A percentile compares a stretch with the other conserved stretches of the same genome.
These are phyloP conservation scores for Exophiala bonariae DNA, from an alignment of 2,329 filamentous ascomycete genomes.

Conservation along the genomic window DNA sequence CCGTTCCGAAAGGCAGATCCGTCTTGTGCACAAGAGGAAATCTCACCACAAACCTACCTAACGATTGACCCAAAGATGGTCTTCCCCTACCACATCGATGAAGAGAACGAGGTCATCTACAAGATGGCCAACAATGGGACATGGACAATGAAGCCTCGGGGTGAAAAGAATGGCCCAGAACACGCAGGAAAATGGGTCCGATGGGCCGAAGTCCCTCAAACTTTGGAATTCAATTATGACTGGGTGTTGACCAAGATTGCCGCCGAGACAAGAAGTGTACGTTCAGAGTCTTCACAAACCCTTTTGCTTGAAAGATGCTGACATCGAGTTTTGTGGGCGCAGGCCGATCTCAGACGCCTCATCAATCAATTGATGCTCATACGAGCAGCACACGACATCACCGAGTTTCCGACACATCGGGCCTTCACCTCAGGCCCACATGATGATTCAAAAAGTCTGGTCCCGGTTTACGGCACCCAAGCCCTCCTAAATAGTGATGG, in stretches of 20 bases:
- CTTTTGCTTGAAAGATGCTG: too few relatives aligned
- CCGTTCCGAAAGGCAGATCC: too few relatives aligned
- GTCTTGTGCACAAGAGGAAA: too few relatives aligned
- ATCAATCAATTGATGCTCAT: too few relatives aligned
- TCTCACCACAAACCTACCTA: too few relatives aligned
- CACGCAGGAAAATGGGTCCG: not conserved
- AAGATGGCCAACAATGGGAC: not conserved
- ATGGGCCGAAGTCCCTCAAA: slow-evolving; percentile 1
- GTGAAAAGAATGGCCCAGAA: not conserved
- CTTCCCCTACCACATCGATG: slow-evolving; percentile 1
- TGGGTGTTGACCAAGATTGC: not conserved
- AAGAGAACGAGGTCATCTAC: not conserved
- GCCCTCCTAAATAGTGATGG: not conserved
- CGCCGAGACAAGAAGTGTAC: not conserved
- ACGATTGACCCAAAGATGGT: too few relatives aligned
- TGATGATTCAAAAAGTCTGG: not conserved
- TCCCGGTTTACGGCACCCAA: not conserved
- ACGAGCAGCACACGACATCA: too few relatives aligned
- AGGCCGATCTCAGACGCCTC: too few relatives aligned
- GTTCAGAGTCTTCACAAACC: too few relatives aligned
- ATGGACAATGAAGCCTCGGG: not conserved
- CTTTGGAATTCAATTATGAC: not conserved
- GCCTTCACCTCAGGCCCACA: too few relatives aligned
- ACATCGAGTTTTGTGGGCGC: too few relatives aligned
- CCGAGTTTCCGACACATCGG: too few relatives aligned